phyloP scores from a whole-genome alignment of 176 grass and related monocot genomes.

The Hordeum vulgare region DNA sequence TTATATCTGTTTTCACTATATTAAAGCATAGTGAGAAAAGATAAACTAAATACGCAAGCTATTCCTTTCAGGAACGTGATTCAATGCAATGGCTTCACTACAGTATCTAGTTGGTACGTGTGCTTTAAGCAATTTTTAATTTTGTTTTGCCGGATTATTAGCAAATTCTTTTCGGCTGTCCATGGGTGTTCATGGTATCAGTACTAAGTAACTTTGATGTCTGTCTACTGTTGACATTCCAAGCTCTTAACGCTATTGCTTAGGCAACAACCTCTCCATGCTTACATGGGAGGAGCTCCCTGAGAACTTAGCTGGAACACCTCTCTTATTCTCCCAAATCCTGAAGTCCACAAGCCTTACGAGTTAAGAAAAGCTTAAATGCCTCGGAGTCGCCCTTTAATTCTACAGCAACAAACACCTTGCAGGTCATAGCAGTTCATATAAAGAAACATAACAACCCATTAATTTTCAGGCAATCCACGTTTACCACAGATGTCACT shows the following conservation, averaged over 20 bases:
- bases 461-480: background rate
- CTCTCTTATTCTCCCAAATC: background rate
- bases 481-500: no score
- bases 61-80: no score
- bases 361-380: background rate
- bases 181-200: background rate
- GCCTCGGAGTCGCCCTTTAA: background rate
- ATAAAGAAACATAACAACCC: background rate
- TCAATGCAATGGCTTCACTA: background rate
- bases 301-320: background rate
- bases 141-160: background rate
- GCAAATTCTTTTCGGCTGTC: background rate
- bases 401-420: background rate
- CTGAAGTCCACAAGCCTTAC: background rate
- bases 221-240: background rate
- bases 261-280: background rate
- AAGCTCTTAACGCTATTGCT: background rate
- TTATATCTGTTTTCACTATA: no score
- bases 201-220: background rate
- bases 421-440: background rate
- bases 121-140: background rate
- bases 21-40: no score
- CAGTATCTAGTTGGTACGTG: background rate
- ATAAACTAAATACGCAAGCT: no score
- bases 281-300: background rate